Conservation (phyloP, 2,329 filamentous ascomycete species). For the Xylariaceae sp. region DNA sequence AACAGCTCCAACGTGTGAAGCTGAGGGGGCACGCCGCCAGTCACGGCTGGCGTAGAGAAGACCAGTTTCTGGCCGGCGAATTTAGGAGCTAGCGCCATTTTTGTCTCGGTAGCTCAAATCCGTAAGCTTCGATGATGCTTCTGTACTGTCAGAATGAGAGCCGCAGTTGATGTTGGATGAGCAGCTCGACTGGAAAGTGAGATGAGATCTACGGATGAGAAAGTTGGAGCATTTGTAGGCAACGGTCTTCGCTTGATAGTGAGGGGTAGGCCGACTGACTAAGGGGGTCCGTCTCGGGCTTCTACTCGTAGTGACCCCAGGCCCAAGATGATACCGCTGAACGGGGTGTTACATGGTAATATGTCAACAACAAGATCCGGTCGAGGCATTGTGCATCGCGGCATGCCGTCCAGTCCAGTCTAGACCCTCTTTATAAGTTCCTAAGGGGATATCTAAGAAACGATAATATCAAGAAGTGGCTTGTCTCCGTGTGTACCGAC, state of each 20-base stretch:
- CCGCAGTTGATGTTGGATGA: neutral
- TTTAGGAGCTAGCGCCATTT: conserved; percentile 72
- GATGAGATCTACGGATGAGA: neutral
- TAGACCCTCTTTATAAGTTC: no score
- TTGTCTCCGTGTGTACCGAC: no score
- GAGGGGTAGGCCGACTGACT: neutral
- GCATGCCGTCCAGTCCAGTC: no score
- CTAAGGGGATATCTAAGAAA: no score
- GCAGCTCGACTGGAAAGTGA: neutral
- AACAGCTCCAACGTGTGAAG: conserved; percentile 60
- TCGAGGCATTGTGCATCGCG: no score
- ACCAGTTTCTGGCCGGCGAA: conserved; percentile 67
- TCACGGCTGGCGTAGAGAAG: conserved; percentile 37
- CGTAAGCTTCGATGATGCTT: neutral
- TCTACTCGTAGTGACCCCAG: neutral
- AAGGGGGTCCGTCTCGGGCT: neutral
- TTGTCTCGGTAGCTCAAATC: conserved; percentile 4
- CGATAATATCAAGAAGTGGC: no score
- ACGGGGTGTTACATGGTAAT: no score
- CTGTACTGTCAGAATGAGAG: neutral
- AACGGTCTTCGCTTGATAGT: neutral
- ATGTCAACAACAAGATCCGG: no score
- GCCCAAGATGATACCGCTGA: no score
- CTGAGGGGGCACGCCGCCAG: conserved; percentile 38
- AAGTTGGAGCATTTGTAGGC: neutral